phyloP scores from a whole-genome alignment of 2,329 filamentous ascomycete genomes.

The Alternaria triticina region DNA sequence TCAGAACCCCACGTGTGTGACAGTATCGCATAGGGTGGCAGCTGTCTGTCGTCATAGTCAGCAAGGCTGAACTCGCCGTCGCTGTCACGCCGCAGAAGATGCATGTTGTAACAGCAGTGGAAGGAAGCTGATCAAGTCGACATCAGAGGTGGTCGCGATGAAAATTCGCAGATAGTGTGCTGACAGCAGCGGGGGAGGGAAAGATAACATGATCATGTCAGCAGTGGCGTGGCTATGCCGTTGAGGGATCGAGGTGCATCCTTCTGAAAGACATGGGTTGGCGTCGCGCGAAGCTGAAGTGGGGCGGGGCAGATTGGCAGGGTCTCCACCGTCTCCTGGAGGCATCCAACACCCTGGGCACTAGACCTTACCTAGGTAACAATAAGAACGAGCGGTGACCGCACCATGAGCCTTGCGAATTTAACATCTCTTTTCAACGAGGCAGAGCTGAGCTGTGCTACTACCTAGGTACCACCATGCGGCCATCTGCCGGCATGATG shows the following conservation, averaged over 20 bases:
- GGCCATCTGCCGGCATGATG: background rate
- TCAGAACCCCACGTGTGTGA: slow-evolving; percentile 15
- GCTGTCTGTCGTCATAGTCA: background rate
- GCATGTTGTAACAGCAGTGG: background rate
- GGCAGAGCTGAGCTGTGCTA: background rate
- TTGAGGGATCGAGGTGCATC: background rate
- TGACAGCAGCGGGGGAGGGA: background rate
- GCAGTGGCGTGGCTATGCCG: background rate
- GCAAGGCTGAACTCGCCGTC: background rate
- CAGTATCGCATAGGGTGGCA: slow-evolving; percentile 5
- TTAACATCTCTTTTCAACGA: background rate
- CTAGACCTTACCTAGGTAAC: background rate
- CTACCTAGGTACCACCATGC: background rate
- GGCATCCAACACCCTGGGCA: background rate
- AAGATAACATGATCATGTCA: background rate
- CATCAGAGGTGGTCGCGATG: background rate
- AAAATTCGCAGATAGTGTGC: too few relatives aligned
- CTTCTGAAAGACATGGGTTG: background rate
- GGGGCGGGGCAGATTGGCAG: background rate
- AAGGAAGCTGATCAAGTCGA: background rate
- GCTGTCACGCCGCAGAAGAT: background rate
- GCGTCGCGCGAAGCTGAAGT: background rate
- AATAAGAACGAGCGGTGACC: background rate
- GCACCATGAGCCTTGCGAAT: background rate
- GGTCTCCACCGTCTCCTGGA: background rate